Evolutionary conservation across 305 asterid genomes (phyloP).

Genomic region (Fraxinus angustifolia): DNA sequence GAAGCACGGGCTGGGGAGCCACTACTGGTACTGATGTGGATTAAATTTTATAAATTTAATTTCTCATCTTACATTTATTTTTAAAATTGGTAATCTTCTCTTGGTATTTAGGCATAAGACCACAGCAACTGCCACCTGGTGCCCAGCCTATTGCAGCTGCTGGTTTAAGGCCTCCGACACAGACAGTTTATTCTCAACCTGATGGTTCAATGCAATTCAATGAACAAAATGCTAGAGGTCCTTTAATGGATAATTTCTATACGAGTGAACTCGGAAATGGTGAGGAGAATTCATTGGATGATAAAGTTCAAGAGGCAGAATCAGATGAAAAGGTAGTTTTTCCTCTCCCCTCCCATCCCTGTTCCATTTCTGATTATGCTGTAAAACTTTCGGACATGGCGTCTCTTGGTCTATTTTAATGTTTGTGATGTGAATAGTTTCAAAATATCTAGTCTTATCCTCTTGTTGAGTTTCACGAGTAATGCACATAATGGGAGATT

Average conservation of each 20-base stretch:
- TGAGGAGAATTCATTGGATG: slow-evolving; percentile 36
- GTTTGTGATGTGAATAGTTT: slow-evolving; percentile 1
- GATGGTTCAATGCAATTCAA: slow-evolving; percentile 59
- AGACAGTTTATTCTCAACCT: slow-evolving; percentile 45
- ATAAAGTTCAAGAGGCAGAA: slow-evolving; percentile 37
- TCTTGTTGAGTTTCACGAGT: neutral
- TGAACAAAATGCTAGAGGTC: slow-evolving; percentile 51
- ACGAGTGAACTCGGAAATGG: slow-evolving; percentile 55
- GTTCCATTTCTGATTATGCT: neutral
- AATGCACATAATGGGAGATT: neutral
- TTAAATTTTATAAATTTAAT: slow-evolving; percentile 12
- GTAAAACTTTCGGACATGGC: neutral
- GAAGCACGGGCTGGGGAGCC: slow-evolving; percentile 57
- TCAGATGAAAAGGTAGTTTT: slow-evolving; percentile 52
- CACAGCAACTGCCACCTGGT: slow-evolving; percentile 58
- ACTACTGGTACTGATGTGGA: slow-evolving; percentile 51
- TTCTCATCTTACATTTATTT: slow-evolving; percentile 15
- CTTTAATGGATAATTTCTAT: slow-evolving; percentile 40
- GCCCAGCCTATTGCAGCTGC: slow-evolving; percentile 45
- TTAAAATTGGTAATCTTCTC: slow-evolving; percentile 17
- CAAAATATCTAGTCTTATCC: slow-evolving; percentile 15
- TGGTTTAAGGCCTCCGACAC: slow-evolving; percentile 68
- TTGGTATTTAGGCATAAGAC: slow-evolving; percentile 55
- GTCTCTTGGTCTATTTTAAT: slow-evolving; percentile 1
- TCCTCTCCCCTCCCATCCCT: neutral